These are phyloP conservation scores for Colletotrichum spaethianum DNA, from an alignment of 2,329 filamentous ascomycete genomes.

Conservation along the genomic window DNA sequence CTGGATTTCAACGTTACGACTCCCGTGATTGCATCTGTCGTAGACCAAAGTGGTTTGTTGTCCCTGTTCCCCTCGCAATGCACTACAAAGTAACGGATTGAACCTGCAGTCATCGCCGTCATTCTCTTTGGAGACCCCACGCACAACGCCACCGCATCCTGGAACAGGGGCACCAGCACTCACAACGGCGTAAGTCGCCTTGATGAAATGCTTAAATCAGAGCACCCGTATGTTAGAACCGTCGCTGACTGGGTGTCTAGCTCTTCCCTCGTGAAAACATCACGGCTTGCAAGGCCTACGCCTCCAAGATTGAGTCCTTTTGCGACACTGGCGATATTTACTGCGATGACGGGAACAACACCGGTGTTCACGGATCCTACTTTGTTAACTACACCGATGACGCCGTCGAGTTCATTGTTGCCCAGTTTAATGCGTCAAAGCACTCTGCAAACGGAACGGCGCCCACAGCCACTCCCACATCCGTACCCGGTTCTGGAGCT, in stretches of 20 bases:
- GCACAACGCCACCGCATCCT: constrained; percentile 53
- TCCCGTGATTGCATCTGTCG: constrained; percentile 45
- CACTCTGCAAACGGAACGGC: constrained; percentile 7
- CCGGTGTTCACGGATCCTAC: constrained; percentile 53
- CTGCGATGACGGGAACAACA: constrained; percentile 52
- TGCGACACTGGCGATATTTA: constrained; percentile 59
- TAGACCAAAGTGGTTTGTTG: constrained; percentile 53
- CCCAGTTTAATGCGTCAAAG: constrained; percentile 48
- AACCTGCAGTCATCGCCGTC: constrained; percentile 55
- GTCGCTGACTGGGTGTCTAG: constrained; percentile 43
- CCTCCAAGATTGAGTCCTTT: constrained; percentile 54
- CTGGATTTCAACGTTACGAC: constrained; percentile 43
- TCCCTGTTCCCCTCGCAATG: too few species aligned
- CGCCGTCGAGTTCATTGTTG: constrained; percentile 53
- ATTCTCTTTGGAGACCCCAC: constrained; percentile 59
- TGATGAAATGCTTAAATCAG: background rate
- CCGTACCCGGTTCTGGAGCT: constrained; percentile 5
- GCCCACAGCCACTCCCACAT: constrained; percentile 15
- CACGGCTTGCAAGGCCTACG: constrained; percentile 53
- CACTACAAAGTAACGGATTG: constrained; percentile 31
- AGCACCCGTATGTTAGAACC: background rate
- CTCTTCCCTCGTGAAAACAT: constrained; percentile 54
- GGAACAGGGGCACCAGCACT: constrained; percentile 54
- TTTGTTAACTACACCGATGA: constrained; percentile 52
- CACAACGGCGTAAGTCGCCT: constrained; percentile 53